A percentile compares a stretch with the other conserved stretches of the same genome.
These are phyloP conservation scores for Pelargonium hybrid DNA, from an alignment of 441 rosid genomes.

Conservation along the genomic window DNA sequence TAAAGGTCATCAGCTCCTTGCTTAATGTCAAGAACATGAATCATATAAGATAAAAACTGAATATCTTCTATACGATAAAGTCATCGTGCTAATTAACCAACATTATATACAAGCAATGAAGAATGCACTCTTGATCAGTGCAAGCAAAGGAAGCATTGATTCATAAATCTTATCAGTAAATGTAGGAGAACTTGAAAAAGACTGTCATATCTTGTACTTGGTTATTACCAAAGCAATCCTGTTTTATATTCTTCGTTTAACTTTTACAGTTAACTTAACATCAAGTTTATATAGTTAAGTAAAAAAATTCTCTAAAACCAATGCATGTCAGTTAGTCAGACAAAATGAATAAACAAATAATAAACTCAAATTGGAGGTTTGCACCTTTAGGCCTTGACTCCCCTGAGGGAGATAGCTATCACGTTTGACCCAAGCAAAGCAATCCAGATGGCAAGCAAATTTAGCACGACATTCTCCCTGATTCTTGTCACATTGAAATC, in stretches of 20 bases:
- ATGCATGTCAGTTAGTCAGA: slow-evolving; percentile 12
- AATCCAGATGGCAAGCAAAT: slow-evolving; percentile 94
- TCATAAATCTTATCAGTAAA: neutral
- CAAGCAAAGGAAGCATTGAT: slow-evolving; percentile 2
- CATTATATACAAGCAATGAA: neutral
- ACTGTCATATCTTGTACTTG: neutral
- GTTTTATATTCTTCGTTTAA: neutral
- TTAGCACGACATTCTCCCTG: slow-evolving; percentile 96
- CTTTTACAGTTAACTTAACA: neutral
- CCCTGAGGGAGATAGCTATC: slow-evolving; percentile 99
- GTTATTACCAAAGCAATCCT: neutral
- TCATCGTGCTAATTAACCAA: neutral
- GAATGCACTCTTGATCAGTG: slow-evolving; percentile 1
- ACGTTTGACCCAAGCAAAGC: slow-evolving; percentile 99
- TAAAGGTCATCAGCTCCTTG: neutral
- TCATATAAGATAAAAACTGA: neutral
- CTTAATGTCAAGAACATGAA: neutral
- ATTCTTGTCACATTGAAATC: slow-evolving; percentile 78
- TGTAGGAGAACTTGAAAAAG: neutral
- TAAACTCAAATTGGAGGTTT: slow-evolving; percentile 7
- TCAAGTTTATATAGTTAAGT: slow-evolving; percentile 1
- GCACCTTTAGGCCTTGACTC: slow-evolving; percentile 96
- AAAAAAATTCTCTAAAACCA: slow-evolving; percentile 1
- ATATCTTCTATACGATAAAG: neutral
- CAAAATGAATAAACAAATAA: slow-evolving; percentile 3